A percentile compares a stretch with the other conserved stretches of the same genome.
These are phyloP conservation scores for Spencermartinsiella ligniputridi DNA, from an alignment of 1,139 yeast species.

Conservation along the genomic window DNA sequence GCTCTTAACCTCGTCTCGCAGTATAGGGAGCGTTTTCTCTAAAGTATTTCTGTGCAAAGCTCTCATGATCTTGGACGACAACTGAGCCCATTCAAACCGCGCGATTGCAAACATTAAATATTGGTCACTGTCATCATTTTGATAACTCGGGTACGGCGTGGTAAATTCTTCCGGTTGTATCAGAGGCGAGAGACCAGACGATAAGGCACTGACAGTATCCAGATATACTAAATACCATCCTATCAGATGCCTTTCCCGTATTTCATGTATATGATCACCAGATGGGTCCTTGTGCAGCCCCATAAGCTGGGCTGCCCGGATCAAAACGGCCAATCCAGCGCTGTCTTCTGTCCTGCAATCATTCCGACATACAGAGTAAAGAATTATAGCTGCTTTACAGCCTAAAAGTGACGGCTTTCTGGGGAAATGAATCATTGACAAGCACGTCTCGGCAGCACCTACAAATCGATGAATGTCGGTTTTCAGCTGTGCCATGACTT, in stretches of 20 bases:
- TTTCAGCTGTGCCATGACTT: slow-evolving; percentile 1
- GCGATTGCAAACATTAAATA: slow-evolving; percentile 2
- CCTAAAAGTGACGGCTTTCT: slow-evolving; percentile 7
- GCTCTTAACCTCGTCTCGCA: slow-evolving; percentile 1
- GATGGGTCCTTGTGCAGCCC: slow-evolving; percentile 8
- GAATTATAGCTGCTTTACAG: slow-evolving; percentile 4
- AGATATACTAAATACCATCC: slow-evolving; percentile 11
- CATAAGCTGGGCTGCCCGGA: slow-evolving; percentile 10
- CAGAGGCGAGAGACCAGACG: slow-evolving; percentile 9
- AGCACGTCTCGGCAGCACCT: slow-evolving; percentile 8
- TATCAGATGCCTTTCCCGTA: slow-evolving; percentile 7
- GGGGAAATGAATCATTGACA: slow-evolving; percentile 9
- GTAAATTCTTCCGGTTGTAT: slow-evolving; percentile 2
- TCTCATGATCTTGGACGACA: slow-evolving; percentile 3
- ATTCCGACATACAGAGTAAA: slow-evolving; percentile 10
- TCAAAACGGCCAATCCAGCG: slow-evolving; percentile 7
- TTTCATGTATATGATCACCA: not conserved
- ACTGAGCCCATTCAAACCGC: slow-evolving; percentile 4
- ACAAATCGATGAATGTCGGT: slow-evolving; percentile 6
- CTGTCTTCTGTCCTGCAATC: slow-evolving; percentile 12
- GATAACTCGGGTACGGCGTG: slow-evolving; percentile 2
- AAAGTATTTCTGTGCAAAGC: slow-evolving; percentile 2
- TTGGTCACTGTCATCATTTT: slow-evolving; percentile 2
- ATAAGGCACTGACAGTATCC: slow-evolving; percentile 8
- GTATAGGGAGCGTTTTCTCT: not conserved